Conservation (phyloP, 306 rosid genomes). For the Senna tora region DNA sequence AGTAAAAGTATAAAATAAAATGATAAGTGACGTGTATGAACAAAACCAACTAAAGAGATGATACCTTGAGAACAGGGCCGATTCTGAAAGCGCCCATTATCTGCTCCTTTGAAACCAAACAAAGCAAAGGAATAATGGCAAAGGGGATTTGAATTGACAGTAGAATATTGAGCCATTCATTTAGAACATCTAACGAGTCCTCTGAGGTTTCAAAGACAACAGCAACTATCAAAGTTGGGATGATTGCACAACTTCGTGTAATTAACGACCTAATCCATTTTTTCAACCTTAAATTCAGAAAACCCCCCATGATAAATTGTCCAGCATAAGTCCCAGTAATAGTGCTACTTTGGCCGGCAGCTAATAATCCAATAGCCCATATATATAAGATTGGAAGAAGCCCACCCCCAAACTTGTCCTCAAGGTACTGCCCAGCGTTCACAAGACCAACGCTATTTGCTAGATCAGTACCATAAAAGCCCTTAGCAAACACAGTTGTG, state of each 20-base stretch:
- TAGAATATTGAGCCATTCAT: slow-evolving; percentile 98
- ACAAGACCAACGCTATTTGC: slow-evolving; percentile 82
- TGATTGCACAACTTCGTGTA: slow-evolving; percentile 84
- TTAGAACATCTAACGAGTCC: slow-evolving; percentile 68
- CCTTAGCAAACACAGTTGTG: slow-evolving; percentile 91
- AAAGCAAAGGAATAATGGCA: slow-evolving; percentile 93
- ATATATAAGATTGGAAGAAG: slow-evolving; percentile 81
- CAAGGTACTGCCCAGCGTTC: slow-evolving; percentile 91
- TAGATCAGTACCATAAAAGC: slow-evolving; percentile 74
- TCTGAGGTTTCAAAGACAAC: slow-evolving; percentile 78
- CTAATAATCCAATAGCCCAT: slow-evolving; percentile 92
- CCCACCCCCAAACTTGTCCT: slow-evolving; percentile 93
- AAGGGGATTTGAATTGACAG: slow-evolving; percentile 98
- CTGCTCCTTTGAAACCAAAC: slow-evolving; percentile 88
- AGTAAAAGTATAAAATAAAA: too few species aligned
- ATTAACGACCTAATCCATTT: slow-evolving; percentile 93
- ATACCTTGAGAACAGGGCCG: slow-evolving; percentile 79
- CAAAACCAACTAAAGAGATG: slow-evolving; percentile 23
- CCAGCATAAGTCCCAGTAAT: slow-evolving; percentile 99
- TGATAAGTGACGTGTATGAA: background rate
- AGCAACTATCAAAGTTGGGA: slow-evolving; percentile 89
- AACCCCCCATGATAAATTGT: slow-evolving; percentile 99
- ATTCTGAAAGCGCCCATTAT: slow-evolving; percentile 90
- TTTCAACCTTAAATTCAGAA: slow-evolving; percentile 80
- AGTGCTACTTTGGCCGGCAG: slow-evolving; percentile 99